phyloP scores from a whole-genome alignment of 805 yeast genomes.

The Saccharomycopsis sp. region DNA sequence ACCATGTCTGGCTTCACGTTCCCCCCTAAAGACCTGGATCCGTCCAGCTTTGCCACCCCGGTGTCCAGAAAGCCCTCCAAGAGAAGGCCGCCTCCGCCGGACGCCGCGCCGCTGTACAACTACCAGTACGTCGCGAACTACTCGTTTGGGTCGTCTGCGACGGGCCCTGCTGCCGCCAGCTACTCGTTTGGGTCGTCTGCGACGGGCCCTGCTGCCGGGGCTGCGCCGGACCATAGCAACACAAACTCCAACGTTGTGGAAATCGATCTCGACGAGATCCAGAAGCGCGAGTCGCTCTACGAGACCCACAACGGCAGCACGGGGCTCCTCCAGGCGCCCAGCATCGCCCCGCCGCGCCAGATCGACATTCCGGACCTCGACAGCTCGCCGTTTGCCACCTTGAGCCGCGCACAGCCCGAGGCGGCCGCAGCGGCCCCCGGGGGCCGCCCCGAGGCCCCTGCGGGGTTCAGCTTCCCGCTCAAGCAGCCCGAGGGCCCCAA shows the following conservation, averaged over 20 bases:
- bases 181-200: neutral
- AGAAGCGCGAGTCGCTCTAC: slow-evolving; percentile 5
- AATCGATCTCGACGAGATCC: slow-evolving; percentile 20
- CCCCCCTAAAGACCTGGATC: neutral
- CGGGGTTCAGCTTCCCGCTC: neutral
- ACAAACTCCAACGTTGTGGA: neutral
- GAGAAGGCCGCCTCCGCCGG: neutral
- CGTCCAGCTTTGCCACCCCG: too few species aligned
- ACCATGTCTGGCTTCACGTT: too few species aligned
- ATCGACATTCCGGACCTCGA: slow-evolving; percentile 1
- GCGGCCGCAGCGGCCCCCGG: neutral
- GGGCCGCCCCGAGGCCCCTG: neutral
- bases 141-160: neutral
- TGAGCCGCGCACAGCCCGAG: neutral
- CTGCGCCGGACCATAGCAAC: neutral
- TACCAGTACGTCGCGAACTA: neutral
- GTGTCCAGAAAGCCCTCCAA: neutral
- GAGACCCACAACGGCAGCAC: neutral
- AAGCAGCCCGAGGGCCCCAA: neutral
- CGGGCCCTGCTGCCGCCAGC: neutral
- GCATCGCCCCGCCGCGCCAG: neutral
- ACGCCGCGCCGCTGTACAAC: neutral
- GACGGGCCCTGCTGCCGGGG: neutral
- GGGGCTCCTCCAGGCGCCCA: neutral
- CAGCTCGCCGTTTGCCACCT: neutral